A percentile compares a stretch with the other conserved stretches of the same genome.
These are phyloP conservation scores for Mucor racemosus DNA, from an alignment of 371 early-diverging fungal species.

Conservation along the genomic window DNA sequence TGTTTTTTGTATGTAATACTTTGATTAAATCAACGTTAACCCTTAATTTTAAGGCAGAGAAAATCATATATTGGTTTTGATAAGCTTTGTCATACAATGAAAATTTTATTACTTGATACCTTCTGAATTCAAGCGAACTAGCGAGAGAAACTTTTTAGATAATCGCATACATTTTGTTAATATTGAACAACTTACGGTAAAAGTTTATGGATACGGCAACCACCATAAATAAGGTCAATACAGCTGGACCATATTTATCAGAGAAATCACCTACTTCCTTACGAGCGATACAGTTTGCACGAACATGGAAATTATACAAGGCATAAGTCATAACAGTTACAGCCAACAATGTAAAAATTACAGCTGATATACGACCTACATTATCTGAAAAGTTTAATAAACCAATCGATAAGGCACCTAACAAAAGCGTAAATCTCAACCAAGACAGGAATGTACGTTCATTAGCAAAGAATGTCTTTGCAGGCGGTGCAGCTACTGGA, in stretches of 20 bases:
- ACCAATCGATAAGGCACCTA: conserved; percentile 73
- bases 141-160: not conserved
- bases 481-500: conserved; percentile 39
- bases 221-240: conserved; percentile 79
- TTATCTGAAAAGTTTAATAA: conserved; percentile 77
- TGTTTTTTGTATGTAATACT: too few relatives aligned
- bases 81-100: too few relatives aligned
- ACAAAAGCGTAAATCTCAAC: conserved; percentile 66
- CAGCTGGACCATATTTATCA: conserved; percentile 72
- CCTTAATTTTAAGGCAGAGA: too few relatives aligned
- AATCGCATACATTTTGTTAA: not conserved
- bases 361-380: conserved; percentile 66
- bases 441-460: conserved; percentile 94
- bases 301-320: conserved; percentile 83
- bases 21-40: too few relatives aligned
- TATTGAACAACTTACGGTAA: conserved; percentile 70
- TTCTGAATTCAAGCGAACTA: conserved; percentile 3
- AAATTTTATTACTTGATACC: not conserved
- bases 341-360: conserved; percentile 69
- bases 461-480: conserved; percentile 97
- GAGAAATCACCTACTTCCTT: conserved; percentile 66
- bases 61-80: too few relatives aligned
- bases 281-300: conserved; percentile 65
- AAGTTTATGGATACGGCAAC: conserved; percentile 82
- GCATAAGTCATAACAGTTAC: conserved; percentile 82